Conservation (phyloP, 2,329 filamentous ascomycete genomes). For the Calonectria montana region DNA sequence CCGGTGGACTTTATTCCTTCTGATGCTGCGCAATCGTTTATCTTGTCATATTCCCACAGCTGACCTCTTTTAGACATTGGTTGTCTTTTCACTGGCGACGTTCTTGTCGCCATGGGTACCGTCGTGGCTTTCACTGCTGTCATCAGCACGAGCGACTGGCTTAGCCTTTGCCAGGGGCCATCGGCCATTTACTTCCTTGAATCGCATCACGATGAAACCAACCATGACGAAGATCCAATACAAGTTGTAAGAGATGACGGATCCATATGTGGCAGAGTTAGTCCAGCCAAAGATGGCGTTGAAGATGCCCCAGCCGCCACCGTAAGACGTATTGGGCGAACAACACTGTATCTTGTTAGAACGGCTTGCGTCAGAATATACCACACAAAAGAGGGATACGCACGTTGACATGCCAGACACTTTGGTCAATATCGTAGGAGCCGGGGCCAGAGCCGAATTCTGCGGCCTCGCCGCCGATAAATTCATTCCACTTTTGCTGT, state of each 20-base stretch:
- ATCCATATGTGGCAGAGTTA: constrained; percentile 89
- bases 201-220: constrained; percentile 73
- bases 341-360: constrained; percentile 71
- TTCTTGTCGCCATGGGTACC: constrained; percentile 39
- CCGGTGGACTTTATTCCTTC: not conserved
- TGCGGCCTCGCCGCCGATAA: constrained; percentile 68
- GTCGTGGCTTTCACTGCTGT: constrained; percentile 43
- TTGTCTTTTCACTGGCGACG: constrained; percentile 42
- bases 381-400: constrained; percentile 53
- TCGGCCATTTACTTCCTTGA: constrained; percentile 69
- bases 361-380: not conserved
- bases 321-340: constrained; percentile 75
- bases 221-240: constrained; percentile 87
- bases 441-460: constrained; percentile 71
- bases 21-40: not conserved
- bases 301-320: constrained; percentile 88
- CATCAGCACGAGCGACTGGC: constrained; percentile 30
- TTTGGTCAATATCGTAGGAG: constrained; percentile 82
- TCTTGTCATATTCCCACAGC: not conserved
- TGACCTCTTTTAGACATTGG: constrained; percentile 25
- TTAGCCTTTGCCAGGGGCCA: constrained; percentile 58
- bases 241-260: constrained; percentile 86
- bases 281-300: constrained; percentile 89
- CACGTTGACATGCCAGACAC: constrained; percentile 86
- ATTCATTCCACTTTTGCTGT: constrained; percentile 73